Conservation (phyloP, 2,329 filamentous ascomycete genomes). For the Scopulariopsis brevicaulis region DNA sequence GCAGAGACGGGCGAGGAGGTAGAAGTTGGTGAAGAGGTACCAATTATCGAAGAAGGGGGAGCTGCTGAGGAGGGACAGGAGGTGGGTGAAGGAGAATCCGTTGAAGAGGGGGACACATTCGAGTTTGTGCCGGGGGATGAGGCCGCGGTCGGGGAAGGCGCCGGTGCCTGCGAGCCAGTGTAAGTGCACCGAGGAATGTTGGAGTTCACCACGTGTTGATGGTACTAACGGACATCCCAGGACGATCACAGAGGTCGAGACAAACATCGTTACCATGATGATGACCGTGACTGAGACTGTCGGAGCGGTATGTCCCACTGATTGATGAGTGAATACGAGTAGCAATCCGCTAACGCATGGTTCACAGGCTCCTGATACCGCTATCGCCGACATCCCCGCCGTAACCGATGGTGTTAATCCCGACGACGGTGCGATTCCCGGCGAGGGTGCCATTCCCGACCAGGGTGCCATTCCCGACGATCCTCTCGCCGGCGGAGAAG, state of each 20-base stretch:
- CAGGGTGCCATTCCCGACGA: not conserved
- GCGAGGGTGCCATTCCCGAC: not conserved
- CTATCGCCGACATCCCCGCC: not conserved
- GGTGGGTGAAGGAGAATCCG: not conserved
- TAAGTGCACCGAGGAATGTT: not conserved
- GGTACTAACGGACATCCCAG: not conserved
- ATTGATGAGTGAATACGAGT: not conserved
- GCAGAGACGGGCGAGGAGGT: not conserved
- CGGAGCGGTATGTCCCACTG: not conserved
- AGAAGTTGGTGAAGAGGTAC: not conserved
- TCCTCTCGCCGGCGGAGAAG: not conserved
- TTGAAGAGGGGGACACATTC: not conserved
- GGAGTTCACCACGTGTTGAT: not conserved
- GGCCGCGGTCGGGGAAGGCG: not conserved
- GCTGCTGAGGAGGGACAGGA: not conserved
- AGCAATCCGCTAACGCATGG: not conserved
- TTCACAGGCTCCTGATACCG: not conserved
- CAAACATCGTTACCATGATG: slow-evolving; percentile 1
- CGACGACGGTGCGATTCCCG: not conserved
- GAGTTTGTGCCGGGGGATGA: not conserved
- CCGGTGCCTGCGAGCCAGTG: not conserved
- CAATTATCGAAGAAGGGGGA: not conserved
- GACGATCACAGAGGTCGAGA: slow-evolving; percentile 1
- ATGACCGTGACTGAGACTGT: not conserved
- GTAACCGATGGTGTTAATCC: not conserved